Conservation (phyloP, 257 asterid genomes). For the Misopates orontium region DNA sequence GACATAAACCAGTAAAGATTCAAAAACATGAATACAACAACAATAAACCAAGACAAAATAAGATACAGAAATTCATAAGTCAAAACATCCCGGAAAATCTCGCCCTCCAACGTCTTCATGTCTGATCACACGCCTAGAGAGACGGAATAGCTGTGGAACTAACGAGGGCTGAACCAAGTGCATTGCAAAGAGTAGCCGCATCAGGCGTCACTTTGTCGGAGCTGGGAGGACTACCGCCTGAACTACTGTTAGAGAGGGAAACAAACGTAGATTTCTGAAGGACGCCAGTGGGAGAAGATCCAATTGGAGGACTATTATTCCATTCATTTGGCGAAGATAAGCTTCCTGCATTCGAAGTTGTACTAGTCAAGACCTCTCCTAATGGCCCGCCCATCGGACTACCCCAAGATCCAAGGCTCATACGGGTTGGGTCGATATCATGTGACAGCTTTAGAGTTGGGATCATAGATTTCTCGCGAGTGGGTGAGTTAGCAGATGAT, state of each 20-base stretch:
- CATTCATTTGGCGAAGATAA: slow-evolving; percentile 37
- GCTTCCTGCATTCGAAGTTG: slow-evolving; percentile 29
- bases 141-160: slow-evolving; percentile 50
- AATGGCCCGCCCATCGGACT: slow-evolving; percentile 78
- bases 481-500: slow-evolving; percentile 55
- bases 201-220: slow-evolving; percentile 40
- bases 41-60: too few relatives aligned
- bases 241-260: slow-evolving; percentile 73
- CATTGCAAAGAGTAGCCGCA: slow-evolving; percentile 37
- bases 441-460: slow-evolving; percentile 56
- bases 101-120: too few relatives aligned
- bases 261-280: slow-evolving; percentile 67
- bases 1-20: too few relatives aligned
- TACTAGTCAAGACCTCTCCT: slow-evolving; percentile 75
- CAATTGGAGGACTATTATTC: slow-evolving; percentile 46
- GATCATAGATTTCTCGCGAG: slow-evolving; percentile 46
- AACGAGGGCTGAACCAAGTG: slow-evolving; percentile 43
- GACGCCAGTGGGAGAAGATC: slow-evolving; percentile 73
- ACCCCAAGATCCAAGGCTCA: slow-evolving; percentile 78
- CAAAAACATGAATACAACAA: too few relatives aligned
- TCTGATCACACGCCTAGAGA: slow-evolving; percentile 19
- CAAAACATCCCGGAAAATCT: too few relatives aligned
- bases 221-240: slow-evolving; percentile 60
- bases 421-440: slow-evolving; percentile 55
- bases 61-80: too few relatives aligned